Base-by-base conservation (phyloP, 768 basidiomycete genomes). In the Rhodotorula sphaerocarpa region DNA sequence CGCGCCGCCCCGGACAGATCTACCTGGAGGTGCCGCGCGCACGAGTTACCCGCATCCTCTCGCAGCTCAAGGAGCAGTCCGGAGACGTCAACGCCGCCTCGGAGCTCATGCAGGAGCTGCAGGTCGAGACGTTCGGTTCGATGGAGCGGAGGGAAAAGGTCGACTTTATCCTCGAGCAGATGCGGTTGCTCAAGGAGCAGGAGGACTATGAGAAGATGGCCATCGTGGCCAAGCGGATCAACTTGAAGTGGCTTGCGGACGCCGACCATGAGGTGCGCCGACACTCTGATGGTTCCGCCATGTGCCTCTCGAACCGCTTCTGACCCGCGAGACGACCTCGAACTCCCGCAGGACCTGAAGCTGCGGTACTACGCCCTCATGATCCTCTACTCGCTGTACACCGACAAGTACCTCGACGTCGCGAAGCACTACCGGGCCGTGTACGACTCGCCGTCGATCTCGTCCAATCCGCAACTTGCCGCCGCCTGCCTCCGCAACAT, bases 101-200 rank as follows among this genome's bases (percentile, higher is more conserved):
- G 0, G 95, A 97, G 67, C 78, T 97, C 33, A 80, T 97, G 64
- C 86, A 86, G 28, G 95, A 99, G 61, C 83, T 99, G 4, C 92
- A 96, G 78, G 92, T 99, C 43, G 95, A 99, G 77, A 97, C 95
- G 3, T 99, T 96, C 75, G 96, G 92, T 20, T 90, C 89, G 10
- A 97, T 99, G 95, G 90, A 96, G 67, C 84, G 91, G 63, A 79
- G 87, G 73, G 95, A 99, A 76, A 99, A 99, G 80, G 95, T 90
- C 7, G 90, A 97, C 74, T 96, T 99, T 72, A 88, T 99, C 69
- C 78, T 97, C 47, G 93, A 97, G 76, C 95, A 97, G 76, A 97
- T 99, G 90, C 81, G 95, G 61, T 75, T 97, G 54, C 79, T 92
- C 71, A 83, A 88, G 54, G 79, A 82, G 45, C 75, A 54, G 73